Conservation (phyloP, 495 filamentous ascomycete genomes). For the Penicillium waksmanii region DNA sequence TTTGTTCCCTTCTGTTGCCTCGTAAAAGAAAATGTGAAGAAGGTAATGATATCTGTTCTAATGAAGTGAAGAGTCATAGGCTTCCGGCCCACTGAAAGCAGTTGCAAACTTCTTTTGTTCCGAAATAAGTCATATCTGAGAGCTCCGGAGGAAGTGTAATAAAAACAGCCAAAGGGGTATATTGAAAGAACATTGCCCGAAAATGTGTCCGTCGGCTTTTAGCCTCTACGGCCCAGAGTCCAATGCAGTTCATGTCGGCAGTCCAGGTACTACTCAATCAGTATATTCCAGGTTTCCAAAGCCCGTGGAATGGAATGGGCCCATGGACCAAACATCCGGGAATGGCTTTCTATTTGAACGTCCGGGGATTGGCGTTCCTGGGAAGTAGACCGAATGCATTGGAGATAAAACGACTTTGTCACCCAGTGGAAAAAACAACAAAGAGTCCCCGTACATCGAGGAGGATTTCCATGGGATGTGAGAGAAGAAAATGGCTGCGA, state of each 20-base stretch:
- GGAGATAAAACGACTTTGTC: background rate
- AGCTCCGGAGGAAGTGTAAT: too few relatives aligned
- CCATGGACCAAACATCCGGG: background rate
- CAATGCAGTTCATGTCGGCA: background rate
- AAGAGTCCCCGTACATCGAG: background rate
- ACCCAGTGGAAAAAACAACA: background rate
- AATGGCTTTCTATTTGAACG: background rate
- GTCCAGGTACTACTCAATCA: too few relatives aligned
- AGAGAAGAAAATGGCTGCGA: background rate
- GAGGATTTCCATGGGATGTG: background rate
- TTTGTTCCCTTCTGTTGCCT: constrained; percentile 3
- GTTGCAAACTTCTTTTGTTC: background rate
- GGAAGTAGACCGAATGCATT: background rate
- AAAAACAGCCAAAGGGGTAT: background rate
- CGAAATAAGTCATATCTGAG: background rate
- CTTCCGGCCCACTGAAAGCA: background rate
- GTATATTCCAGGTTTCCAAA: too few relatives aligned
- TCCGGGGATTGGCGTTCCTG: background rate
- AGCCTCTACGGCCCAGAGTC: background rate
- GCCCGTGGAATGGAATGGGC: background rate
- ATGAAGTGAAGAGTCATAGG: background rate
- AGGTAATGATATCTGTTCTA: background rate
- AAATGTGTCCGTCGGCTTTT: background rate
- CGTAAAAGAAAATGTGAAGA: constrained; percentile 6
- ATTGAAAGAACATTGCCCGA: background rate